phyloP scores from a whole-genome alignment of 2,329 filamentous ascomycete genomes.

The Ascosphaera apis region DNA sequence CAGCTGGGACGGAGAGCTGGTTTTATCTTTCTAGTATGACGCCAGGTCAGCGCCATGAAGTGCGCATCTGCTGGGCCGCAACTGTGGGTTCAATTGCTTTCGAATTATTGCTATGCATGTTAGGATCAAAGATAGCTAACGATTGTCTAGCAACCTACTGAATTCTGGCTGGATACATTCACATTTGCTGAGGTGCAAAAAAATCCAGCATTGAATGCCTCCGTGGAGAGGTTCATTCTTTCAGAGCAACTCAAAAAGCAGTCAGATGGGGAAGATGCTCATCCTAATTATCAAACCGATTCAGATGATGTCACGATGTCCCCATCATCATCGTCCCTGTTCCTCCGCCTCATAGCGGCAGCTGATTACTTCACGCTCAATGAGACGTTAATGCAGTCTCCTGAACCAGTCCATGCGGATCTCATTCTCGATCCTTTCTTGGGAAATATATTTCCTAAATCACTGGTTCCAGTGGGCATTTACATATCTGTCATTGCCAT shows the following conservation, averaged over 20 bases:
- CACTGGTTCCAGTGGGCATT: slow-evolving; percentile 45
- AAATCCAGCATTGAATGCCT: slow-evolving; percentile 31
- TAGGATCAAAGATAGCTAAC: too few species aligned
- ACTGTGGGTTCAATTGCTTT: slow-evolving; percentile 37
- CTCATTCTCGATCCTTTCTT: slow-evolving; percentile 69
- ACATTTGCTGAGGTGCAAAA: slow-evolving; percentile 36
- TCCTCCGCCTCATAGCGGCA: slow-evolving; percentile 51
- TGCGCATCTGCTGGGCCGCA: slow-evolving; percentile 81
- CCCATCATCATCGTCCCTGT: slow-evolving; percentile 31
- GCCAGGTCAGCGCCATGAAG: slow-evolving; percentile 63
- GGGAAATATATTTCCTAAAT: slow-evolving; percentile 55
- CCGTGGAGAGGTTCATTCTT: neutral
- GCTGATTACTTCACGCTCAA: slow-evolving; percentile 73
- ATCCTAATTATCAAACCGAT: slow-evolving; percentile 3
- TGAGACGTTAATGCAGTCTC: slow-evolving; percentile 46
- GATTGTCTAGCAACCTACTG: slow-evolving; percentile 45
- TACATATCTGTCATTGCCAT: slow-evolving; percentile 43
- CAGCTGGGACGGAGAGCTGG: slow-evolving; percentile 48
- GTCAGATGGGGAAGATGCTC: neutral
- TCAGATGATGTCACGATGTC: too few species aligned
- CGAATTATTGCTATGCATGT: neutral
- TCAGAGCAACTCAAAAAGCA: slow-evolving; percentile 2
- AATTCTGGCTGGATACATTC: slow-evolving; percentile 43
- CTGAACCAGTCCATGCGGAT: slow-evolving; percentile 55
- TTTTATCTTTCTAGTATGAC: slow-evolving; percentile 47